Conservation (phyloP, 2,329 filamentous ascomycete species). For the Colletotrichum sp. region DNA sequence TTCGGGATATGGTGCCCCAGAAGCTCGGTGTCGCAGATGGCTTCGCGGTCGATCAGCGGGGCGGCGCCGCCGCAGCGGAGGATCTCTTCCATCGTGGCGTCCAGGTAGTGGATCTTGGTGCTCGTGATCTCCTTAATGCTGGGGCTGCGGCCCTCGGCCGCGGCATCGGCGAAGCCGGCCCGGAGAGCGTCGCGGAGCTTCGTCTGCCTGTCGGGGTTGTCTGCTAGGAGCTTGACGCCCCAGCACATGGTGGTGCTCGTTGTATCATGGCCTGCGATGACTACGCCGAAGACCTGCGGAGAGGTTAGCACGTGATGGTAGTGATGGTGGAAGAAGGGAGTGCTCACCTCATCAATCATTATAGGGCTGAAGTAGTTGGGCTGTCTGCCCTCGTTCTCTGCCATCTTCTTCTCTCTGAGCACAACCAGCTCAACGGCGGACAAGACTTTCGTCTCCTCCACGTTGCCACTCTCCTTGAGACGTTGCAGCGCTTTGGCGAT, state of each 20-base stretch:
- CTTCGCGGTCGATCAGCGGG: constrained; percentile 32
- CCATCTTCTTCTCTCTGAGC: constrained; percentile 13
- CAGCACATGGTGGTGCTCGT: constrained; percentile 31
- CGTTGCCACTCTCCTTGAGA: background rate
- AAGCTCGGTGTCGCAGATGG: constrained; percentile 35
- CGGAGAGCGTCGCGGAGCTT: constrained; percentile 2
- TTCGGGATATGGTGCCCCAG: constrained; percentile 37
- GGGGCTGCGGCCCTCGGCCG: constrained; percentile 28
- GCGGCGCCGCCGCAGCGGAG: constrained; percentile 35
- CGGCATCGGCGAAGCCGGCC: constrained; percentile 15
- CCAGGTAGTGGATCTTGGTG: constrained; percentile 35
- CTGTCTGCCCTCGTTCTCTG: constrained; percentile 12
- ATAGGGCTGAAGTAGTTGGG: constrained; percentile 5
- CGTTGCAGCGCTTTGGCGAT: constrained; percentile 9
- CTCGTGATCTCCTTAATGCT: constrained; percentile 32
- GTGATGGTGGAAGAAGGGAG: too few species aligned
- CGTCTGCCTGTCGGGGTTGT: background rate
- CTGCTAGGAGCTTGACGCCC: constrained; percentile 27
- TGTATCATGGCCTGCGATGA: constrained; percentile 34
- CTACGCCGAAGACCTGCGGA: constrained; percentile 28
- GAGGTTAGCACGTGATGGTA: background rate
- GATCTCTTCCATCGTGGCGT: constrained; percentile 41
- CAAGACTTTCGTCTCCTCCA: constrained; percentile 5
- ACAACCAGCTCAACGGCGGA: constrained; percentile 20
- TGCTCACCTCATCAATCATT: constrained; percentile 13